Evolutionary conservation across 345 rosid genomes (phyloP).

Genomic region (Syzygium jambos): DNA sequence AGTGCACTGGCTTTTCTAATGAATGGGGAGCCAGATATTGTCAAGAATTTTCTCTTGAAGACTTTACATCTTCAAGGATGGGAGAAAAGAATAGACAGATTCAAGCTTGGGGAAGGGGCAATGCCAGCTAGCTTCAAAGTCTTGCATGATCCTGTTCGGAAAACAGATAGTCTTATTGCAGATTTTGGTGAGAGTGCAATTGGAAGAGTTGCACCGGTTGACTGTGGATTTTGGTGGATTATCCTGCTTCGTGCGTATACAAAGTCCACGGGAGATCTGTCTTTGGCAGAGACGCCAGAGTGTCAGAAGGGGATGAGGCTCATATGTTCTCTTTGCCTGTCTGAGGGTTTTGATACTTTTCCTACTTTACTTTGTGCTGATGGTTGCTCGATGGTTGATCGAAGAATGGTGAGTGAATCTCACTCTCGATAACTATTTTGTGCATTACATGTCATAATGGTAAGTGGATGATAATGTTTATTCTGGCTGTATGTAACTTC

Average conservation of each 20-base stretch:
- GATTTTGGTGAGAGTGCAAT: conserved; percentile 86
- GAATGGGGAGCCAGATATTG: conserved; percentile 73
- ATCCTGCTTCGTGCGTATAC: conserved; percentile 80
- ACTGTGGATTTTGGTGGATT: conserved; percentile 92
- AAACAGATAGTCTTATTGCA: conserved; percentile 53
- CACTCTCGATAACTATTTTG: not conserved
- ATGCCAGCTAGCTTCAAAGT: conserved; percentile 91
- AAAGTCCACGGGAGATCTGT: conserved; percentile 60
- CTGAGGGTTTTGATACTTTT: conserved; percentile 83
- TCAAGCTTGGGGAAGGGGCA: conserved; percentile 75
- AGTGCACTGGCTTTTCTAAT: conserved; percentile 75
- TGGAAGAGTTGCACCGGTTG: conserved; percentile 84
- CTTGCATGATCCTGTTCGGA: conserved; percentile 58
- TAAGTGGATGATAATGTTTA: not conserved
- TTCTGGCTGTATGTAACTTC: not conserved
- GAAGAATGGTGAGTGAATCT: conserved; percentile 56
- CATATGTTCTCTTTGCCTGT: conserved; percentile 58
- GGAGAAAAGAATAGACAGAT: conserved; percentile 59
- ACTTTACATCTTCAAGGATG: conserved; percentile 65
- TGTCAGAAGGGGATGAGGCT: conserved; percentile 82
- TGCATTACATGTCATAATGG: not conserved
- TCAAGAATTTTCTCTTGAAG: conserved; percentile 62
- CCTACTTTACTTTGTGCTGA: conserved; percentile 88
- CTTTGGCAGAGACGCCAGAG: conserved; percentile 56
- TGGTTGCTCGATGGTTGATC: conserved; percentile 84